These are phyloP conservation scores for Lachancea sp. DNA, from an alignment of 805 yeast species.

Conservation along the genomic window DNA sequence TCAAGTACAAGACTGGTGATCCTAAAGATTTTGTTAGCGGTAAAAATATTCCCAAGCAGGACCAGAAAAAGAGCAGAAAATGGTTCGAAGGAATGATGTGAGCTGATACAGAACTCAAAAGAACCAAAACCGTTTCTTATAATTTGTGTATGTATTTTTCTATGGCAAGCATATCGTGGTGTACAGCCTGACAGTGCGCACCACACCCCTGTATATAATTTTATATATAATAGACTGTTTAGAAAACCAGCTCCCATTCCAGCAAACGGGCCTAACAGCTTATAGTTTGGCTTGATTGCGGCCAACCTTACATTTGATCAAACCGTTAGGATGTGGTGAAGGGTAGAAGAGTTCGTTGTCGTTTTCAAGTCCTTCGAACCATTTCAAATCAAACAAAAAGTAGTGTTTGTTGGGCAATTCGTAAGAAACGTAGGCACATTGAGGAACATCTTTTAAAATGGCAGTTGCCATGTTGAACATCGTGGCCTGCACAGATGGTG, in stretches of 20 bases:
- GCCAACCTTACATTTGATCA: constrained; percentile 80
- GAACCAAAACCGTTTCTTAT: too few species aligned
- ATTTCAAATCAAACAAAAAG: constrained; percentile 68
- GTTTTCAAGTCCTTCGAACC: constrained; percentile 74
- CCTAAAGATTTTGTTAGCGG: constrained; percentile 36
- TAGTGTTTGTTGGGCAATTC: constrained; percentile 89
- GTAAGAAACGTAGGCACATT: constrained; percentile 61
- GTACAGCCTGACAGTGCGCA: background rate
- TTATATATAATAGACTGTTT: too few species aligned
- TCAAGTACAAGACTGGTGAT: constrained; percentile 27
- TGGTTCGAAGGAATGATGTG: constrained; percentile 32
- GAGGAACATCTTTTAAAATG: constrained; percentile 53
- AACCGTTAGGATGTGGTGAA: constrained; percentile 86
- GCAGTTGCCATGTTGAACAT: constrained; percentile 87
- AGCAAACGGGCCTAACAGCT: constrained; percentile 4
- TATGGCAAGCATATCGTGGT: background rate
- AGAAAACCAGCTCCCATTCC: background rate
- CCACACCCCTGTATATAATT: constrained; percentile 3
- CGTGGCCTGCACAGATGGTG: constrained; percentile 94
- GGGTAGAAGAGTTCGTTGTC: constrained; percentile 86
- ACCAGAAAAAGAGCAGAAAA: constrained; percentile 25
- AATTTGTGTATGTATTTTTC: constrained; percentile 1
- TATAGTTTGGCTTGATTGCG: constrained; percentile 58
- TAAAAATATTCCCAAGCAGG: constrained; percentile 45
- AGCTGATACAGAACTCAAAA: background rate